Evolutionary conservation across 78 protist genomes (phyloP), one percentile per base, ranked within the genome.

Genomic region (Monocercomonoides exilis): DNA sequence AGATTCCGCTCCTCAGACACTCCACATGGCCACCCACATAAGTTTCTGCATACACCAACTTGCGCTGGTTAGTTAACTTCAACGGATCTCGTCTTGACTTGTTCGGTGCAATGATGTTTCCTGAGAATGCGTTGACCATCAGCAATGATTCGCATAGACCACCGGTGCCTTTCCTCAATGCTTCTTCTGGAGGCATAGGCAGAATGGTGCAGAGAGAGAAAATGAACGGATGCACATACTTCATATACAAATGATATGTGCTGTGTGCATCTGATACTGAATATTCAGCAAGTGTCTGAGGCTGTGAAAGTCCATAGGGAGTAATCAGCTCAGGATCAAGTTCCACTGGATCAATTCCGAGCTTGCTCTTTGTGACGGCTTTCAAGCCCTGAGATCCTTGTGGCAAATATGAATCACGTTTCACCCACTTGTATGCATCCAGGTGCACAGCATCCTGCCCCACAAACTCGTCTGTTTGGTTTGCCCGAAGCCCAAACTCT

Each of bases 241-340:
- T 79, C 21, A 4, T 79, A 6, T 79, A 79, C 64, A 99, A 93
- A 81, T 97, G 96, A 81, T 95, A 98, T 0, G 99, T 99, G 0
- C 99, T 96, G 41, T 97, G 98, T 0, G 99, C 99, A 88, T 98
- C 99, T 0, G 99, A 97, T 4, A 99, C 99, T 0, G 99, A 97
- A 85, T 99, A 99, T 45, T 89, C 33, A n/a, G 99, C 98, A 54
- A 97, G 84, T 1, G 35, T 45, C 87, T 94, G 93, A 77, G 98
- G 94, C 29, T 86, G 70, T 54, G 63, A 85, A 3, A 6, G 43
- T 2, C 99, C 99, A 21, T 92, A 90, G 6, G 81, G 88, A 2
- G 93, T 41, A 98, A 98, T 98, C 36, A 94, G 95, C 79, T 98
- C 99, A 33, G 99, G 99, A 85, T 97, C 97, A 32, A 98, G 0